Evolutionary conservation across 202 grass and related monocot genomes (phyloP), one percentile per base, ranked within the genome.

Genomic region (Cymbopogon flexuosus): DNA sequence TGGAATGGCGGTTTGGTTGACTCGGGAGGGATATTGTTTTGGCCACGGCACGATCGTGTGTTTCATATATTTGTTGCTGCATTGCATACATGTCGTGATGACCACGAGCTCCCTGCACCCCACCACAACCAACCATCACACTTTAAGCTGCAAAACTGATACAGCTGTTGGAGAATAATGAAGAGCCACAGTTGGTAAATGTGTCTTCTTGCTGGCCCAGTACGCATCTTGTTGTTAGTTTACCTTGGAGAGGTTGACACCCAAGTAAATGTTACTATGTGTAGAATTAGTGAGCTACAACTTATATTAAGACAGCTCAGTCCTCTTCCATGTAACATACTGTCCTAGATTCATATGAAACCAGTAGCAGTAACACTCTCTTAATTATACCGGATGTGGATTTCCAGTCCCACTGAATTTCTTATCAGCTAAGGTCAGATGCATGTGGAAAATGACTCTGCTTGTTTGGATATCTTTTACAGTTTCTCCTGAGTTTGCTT

Each of bases 171-270:
- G n/a, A 40, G 29, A 37, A 31, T 74, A 39, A 35, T 3, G 8
- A 89, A 77, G 37, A 61, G 14, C 31, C 27, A 24, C 2, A 18
- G 52, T 27, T 85, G 61, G 42, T 75, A 6, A 61, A 56, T 70
- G 29, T 6, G 0, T 65, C 2, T 52, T 51, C n/a, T 30, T 29
- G 43, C 30, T 82, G 1, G 30, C 8, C 54, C 19, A 14, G 11
- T 9, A 22, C 23, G 15, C 79, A 49, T 62, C 39, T 47, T 16
- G 12, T 62, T 10, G 16, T 47, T 22, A 62, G 23, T 58, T 45
- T 46, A 30, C 23, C 36, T 21, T 46, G 15, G 29, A 24, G 47
- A 62, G 19, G 12, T 68, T 19, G 39, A 22, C 52, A 70, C 36
- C 27, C 18, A 2, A 47, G 6, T 62, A 10, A 59, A 63, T 69